phyloP scores from a whole-genome alignment of 1,139 yeast genomes.

The Hemisphaericaspora subhashii region DNA sequence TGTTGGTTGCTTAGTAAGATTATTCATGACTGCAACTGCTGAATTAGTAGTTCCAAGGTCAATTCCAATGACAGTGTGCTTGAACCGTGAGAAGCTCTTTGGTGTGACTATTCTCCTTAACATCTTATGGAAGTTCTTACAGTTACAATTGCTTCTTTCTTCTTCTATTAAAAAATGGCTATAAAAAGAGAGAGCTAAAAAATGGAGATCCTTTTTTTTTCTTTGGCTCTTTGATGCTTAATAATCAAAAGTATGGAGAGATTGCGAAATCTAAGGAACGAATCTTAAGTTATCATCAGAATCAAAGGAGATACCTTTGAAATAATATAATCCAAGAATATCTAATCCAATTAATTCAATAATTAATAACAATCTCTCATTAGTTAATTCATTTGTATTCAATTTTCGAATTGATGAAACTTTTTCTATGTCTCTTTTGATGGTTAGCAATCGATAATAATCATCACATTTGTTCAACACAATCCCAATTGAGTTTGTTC shows the following conservation, averaged over 20 bases:
- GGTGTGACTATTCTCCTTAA: conserved; percentile 2
- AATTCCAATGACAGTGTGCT: conserved; percentile 61
- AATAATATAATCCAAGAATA: conserved; percentile 3
- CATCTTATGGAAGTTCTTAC: no score
- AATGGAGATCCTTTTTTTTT: no score
- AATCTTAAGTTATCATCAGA: background rate
- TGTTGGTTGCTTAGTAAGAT: conserved; percentile 39
- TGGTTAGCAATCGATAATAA: background rate
- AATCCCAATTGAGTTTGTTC: conserved; percentile 4
- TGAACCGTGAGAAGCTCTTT: conserved; percentile 7
- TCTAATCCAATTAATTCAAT: conserved; percentile 4
- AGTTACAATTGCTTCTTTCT: no score
- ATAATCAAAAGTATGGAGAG: background rate
- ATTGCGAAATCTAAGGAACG: background rate
- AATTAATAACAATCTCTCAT: background rate
- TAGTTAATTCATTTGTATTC: background rate
- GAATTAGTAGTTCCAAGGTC: conserved; percentile 83
- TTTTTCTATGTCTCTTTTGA: background rate
- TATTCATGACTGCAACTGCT: conserved; percentile 69
- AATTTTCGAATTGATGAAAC: background rate
- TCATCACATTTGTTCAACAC: background rate
- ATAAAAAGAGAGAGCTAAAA: no score
- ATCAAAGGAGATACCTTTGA: conserved; percentile 1
- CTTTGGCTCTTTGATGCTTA: background rate
- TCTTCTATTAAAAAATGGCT: no score